A percentile compares a stretch with the other conserved stretches of the same genome.
These are phyloP conservation scores for Ustilago xerochloae DNA, from an alignment of 1,284 basidiomycete species.

Conservation along the genomic window DNA sequence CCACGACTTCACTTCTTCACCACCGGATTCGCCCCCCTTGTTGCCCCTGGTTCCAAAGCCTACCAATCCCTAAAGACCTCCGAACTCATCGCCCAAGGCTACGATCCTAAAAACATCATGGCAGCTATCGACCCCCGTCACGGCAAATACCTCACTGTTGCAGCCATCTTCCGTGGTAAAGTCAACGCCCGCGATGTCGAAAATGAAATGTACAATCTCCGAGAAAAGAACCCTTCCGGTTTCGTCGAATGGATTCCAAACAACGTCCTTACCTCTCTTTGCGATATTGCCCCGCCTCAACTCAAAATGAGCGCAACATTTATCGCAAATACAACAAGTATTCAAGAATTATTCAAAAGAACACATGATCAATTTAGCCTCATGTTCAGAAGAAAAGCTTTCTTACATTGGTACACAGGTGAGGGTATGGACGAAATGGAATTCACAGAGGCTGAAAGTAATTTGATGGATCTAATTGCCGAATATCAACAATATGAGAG, in stretches of 20 bases:
- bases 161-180: conserved; percentile 83
- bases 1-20: conserved; percentile 69
- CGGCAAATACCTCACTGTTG: conserved; percentile 85
- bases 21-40: conserved; percentile 66
- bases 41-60: conserved; percentile 68
- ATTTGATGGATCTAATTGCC: conserved; percentile 67
- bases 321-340: conserved; percentile 68
- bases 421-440: conserved; percentile 70
- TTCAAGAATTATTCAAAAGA: conserved; percentile 66
- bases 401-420: conserved; percentile 69
- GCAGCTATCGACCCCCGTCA: conserved; percentile 88
- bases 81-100: conserved; percentile 62
- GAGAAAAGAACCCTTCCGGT: conserved; percentile 59
- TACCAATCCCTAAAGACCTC: conserved; percentile 71
- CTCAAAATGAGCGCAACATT: conserved; percentile 68
- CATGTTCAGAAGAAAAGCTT: conserved; percentile 68
- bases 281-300: conserved; percentile 63
- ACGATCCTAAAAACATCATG: conserved; percentile 66
- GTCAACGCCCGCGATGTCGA: conserved; percentile 70
- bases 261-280: conserved; percentile 66
- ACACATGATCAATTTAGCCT: conserved; percentile 66
- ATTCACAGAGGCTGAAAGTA: conserved; percentile 69
- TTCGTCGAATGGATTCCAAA: conserved; percentile 69
- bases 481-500: conserved; percentile 69
- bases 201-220: conserved; percentile 65